Evolutionary conservation across 805 yeast genomes (phyloP).

Genomic region (Lipomyces yamadae): DNA sequence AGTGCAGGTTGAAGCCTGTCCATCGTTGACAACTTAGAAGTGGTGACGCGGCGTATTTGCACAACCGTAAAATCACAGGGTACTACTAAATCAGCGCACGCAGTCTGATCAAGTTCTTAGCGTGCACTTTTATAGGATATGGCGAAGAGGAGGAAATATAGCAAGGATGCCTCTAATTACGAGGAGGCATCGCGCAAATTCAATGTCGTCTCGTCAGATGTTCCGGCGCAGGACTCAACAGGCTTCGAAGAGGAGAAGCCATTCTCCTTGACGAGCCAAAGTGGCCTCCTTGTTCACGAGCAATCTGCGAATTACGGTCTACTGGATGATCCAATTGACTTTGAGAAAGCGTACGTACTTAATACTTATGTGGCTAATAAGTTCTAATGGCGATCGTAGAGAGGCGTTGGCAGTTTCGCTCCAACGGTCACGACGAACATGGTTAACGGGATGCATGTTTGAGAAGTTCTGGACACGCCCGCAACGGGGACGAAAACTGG

Average conservation of each 20-base stretch:
- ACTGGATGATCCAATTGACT: constrained; percentile 66
- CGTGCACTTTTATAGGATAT: background rate
- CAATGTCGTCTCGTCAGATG: background rate
- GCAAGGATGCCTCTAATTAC: background rate
- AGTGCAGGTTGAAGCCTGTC: background rate
- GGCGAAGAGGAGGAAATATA: constrained; percentile 8
- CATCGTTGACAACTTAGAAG: background rate
- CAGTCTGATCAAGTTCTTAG: background rate
- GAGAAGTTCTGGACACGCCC: constrained; percentile 80
- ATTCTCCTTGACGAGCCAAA: background rate
- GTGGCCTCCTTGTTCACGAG: constrained; percentile 63
- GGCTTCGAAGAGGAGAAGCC: background rate
- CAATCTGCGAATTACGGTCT: constrained; percentile 67
- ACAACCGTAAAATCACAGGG: background rate
- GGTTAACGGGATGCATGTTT: constrained; percentile 72
- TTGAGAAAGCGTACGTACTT: constrained; percentile 64
- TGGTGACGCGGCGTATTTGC: background rate
- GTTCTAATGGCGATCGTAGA: constrained; percentile 9
- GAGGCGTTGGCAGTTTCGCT: constrained; percentile 49
- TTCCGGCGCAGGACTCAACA: background rate
- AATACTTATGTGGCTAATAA: background rate
- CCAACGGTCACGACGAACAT: constrained; percentile 69
- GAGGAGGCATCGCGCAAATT: background rate
- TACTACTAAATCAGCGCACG: background rate
- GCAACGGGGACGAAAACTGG: constrained; percentile 57